Conservation (phyloP, 305 asterid species). For the Fraxinus ornus region DNA sequence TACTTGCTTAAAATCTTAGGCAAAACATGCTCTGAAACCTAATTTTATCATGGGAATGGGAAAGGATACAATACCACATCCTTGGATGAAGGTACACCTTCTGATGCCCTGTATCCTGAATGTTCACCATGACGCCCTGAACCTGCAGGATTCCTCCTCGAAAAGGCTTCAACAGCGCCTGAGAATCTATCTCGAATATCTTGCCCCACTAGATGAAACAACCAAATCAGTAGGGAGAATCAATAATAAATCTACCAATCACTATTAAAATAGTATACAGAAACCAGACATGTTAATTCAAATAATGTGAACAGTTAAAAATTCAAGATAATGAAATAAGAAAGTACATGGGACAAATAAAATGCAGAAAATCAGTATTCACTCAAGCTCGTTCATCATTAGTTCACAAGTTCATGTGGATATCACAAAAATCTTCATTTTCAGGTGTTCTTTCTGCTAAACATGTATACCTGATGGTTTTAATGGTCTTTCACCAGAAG, state of each 20-base stretch:
- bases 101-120: constrained; percentile 60
- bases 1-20: not conserved
- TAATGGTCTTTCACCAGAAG: constrained; percentile 81
- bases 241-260: constrained; percentile 7
- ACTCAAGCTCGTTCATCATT: not conserved
- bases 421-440: not conserved
- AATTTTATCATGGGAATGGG: constrained; percentile 6
- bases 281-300: not conserved
- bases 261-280: not conserved
- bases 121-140: constrained; percentile 70
- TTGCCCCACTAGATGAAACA: constrained; percentile 51
- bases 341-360: not conserved
- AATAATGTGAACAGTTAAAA: not conserved
- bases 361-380: not conserved
- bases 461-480: constrained; percentile 61
- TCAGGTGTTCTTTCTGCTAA: constrained; percentile 8
- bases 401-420: not conserved
- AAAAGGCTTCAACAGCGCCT: constrained; percentile 88
- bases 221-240: constrained; percentile 16
- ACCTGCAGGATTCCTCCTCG: constrained; percentile 64
- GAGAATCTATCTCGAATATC: constrained; percentile 82
- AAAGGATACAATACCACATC: constrained; percentile 62
- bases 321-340: not conserved
- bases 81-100: constrained; percentile 74
- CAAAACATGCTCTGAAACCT: not conserved